Base-by-base conservation (phyloP, 2,329 filamentous ascomycete species). In the Aureobasidium sp. region DNA sequence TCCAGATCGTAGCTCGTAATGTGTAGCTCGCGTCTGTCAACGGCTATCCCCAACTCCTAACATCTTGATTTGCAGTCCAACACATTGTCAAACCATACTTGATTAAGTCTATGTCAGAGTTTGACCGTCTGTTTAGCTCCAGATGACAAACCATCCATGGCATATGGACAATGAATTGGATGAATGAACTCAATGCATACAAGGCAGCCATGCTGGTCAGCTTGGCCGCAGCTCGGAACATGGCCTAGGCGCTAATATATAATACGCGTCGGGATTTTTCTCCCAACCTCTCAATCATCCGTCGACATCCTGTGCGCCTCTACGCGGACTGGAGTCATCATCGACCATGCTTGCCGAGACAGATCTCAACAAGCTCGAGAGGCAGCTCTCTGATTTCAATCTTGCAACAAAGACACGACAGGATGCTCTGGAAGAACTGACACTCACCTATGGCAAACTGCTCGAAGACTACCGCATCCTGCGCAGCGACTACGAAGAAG, bases 401-500 rank as follows among this genome's bases (percentile, higher is more conserved):
- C 11, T 62, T n/a, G 61, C 63, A 25, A 64, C 63, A 34, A 56
- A 62, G 14, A 60, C 65, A 17, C 67, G 70, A 37, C 65, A 68
- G 15, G 56, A 65, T n/a, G 67, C 64, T 3, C 64, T 70, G 8
- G 37, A 64, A n/a, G 64, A 67, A 22, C 64, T 80, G 1, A 66
- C 80, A 4, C 65, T 71, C 14, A 73, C 76, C 39, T 78, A 80
- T 64, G 70, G 71, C 5, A 69, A 72, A 37, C 73, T 86, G 7
- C 71, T 86, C n/a, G 75, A 79, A 7, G 77, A 79, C 63, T 85
- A 86, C 71, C 80, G 76, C 62, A 74, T 76, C 0, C 73, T 86
- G 34, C 84, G 81, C 68, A 82, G 78, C 64, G 80, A 84, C 64
- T 83, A 81, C 60, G 82, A 85, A 65, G 80, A 84, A 64, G 81